Evolutionary conservation across 805 yeast genomes (phyloP), one percentile per base, ranked within the genome.

Genomic region (Metschnikowia baotianmanensis): DNA sequence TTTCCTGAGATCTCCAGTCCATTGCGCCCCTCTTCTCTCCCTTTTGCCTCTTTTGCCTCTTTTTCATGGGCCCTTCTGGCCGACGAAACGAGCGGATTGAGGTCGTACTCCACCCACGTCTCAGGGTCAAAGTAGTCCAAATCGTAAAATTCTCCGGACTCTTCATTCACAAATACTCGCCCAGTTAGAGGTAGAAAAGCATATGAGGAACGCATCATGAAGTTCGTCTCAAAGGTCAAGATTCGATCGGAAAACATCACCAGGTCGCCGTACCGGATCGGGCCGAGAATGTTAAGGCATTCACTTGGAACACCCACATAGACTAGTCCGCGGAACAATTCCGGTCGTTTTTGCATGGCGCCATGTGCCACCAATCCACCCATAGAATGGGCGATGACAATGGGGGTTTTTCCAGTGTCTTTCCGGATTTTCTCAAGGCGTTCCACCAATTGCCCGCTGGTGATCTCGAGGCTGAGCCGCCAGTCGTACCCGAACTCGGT

Each of bases 401-500:
- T 63, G 0, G 82, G 74, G 10, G 86, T 88, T 45, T 75, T 74
- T 13, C 78, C 78, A 0, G 75, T 76, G 19, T 61, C 53, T 9
- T 67, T 58, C 33, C 75, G 69, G 20, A 87, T 63, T 5, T 67
- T 55, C 15, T 52, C 51, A 12, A 86, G 58, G 35, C 69, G 71
- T n/a, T 70, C 61, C 24, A 62, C 63, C n/a, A 90, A 64, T 46
- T 79, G 71, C 6, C 63, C 57, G 10, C 85, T 67, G 15, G 72
- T 64, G 4, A 80, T 58, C 30, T 79, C 85, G 2, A 79, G 71
- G 6, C 90, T 79, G 5, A 89, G 61, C 53, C 97, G 74, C 97
- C 97, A 90, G 65, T 90, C 97, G 60, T 89, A 90, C n/a, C 96
- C 95, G 63, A 82, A 90, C 42, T 83, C 82, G 40, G 77, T 76